phyloP scores from a whole-genome alignment of 2,329 filamentous ascomycete genomes.

The Zymoseptoria ardabiliae region DNA sequence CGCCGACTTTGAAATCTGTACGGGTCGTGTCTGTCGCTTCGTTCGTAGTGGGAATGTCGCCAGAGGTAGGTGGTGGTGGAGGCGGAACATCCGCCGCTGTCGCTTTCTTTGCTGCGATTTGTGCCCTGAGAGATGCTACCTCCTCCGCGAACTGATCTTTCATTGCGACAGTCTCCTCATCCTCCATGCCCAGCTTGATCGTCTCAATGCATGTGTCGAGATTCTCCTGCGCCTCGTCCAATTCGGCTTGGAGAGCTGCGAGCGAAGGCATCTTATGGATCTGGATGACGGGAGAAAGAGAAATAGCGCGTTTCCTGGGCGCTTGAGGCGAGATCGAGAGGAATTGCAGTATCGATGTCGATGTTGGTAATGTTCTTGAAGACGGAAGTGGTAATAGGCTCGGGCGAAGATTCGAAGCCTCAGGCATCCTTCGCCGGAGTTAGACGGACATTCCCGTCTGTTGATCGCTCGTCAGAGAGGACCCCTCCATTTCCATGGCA shows the following conservation, averaged over 20 bases:
- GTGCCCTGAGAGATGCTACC: constrained; percentile 70
- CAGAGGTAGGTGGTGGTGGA: constrained; percentile 36
- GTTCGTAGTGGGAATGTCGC: constrained; percentile 22
- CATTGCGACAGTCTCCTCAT: constrained; percentile 67
- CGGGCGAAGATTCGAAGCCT: no score
- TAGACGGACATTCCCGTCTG: neutral
- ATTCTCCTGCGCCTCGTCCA: constrained; percentile 49
- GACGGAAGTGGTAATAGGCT: neutral
- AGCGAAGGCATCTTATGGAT: constrained; percentile 43
- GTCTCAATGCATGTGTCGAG: constrained; percentile 22
- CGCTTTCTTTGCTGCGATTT: constrained; percentile 62
- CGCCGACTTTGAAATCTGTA: constrained; percentile 72
- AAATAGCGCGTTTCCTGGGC: no score
- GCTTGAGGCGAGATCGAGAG: neutral
- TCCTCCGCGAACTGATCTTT: constrained; percentile 75
- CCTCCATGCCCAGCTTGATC: constrained; percentile 56
- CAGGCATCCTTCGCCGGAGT: neutral
- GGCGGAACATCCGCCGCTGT: constrained; percentile 35
- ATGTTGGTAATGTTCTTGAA: neutral
- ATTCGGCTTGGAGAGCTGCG: constrained; percentile 66
- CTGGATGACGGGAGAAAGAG: neutral
- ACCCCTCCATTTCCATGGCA: no score
- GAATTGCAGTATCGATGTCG: neutral
- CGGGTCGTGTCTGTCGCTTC: constrained; percentile 29
- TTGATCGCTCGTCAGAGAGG: no score